Evolutionary conservation across 768 basidiomycete genomes (phyloP).

Genomic region (Pleurotus djamor): DNA sequence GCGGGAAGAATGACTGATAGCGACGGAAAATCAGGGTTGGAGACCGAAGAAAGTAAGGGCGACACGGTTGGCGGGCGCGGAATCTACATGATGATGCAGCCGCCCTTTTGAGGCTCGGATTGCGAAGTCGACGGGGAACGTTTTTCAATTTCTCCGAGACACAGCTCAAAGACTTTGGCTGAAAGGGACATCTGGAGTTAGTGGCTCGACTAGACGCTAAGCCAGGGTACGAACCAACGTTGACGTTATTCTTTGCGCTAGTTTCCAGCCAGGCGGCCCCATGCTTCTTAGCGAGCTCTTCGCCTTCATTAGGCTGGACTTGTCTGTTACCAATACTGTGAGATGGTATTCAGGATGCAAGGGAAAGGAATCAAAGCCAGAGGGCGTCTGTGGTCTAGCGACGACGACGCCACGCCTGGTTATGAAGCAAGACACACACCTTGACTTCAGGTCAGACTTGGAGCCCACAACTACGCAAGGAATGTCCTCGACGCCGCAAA

Average conservation of each 20-base stretch:
- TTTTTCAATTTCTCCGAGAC: slow-evolving; percentile 82
- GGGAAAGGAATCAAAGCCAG: slow-evolving; percentile 5
- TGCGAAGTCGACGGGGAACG: slow-evolving; percentile 50
- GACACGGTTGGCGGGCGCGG: slow-evolving; percentile 13
- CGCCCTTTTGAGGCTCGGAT: slow-evolving; percentile 30
- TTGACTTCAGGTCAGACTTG: slow-evolving; percentile 78
- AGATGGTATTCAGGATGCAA: slow-evolving; percentile 25
- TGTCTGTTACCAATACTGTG: slow-evolving; percentile 49
- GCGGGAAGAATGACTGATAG: slow-evolving; percentile 7
- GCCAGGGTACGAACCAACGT: slow-evolving; percentile 69
- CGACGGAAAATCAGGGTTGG: not conserved
- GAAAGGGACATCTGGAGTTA: slow-evolving; percentile 8
- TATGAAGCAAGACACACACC: slow-evolving; percentile 43
- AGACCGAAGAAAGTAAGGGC: not conserved
- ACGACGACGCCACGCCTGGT: slow-evolving; percentile 8
- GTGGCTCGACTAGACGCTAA: slow-evolving; percentile 3
- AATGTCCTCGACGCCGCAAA: slow-evolving; percentile 78
- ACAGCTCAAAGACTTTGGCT: slow-evolving; percentile 86
- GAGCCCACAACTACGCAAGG: slow-evolving; percentile 95
- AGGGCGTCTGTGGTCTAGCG: slow-evolving; percentile 7
- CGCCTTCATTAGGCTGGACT: slow-evolving; percentile 71
- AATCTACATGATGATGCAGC: slow-evolving; percentile 54
- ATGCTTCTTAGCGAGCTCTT: slow-evolving; percentile 68
- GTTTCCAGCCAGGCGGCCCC: slow-evolving; percentile 86
- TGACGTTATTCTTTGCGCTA: slow-evolving; percentile 82